Base-by-base conservation (phyloP, 2,329 filamentous ascomycete genomes). In the Colletotrichum musicola region DNA sequence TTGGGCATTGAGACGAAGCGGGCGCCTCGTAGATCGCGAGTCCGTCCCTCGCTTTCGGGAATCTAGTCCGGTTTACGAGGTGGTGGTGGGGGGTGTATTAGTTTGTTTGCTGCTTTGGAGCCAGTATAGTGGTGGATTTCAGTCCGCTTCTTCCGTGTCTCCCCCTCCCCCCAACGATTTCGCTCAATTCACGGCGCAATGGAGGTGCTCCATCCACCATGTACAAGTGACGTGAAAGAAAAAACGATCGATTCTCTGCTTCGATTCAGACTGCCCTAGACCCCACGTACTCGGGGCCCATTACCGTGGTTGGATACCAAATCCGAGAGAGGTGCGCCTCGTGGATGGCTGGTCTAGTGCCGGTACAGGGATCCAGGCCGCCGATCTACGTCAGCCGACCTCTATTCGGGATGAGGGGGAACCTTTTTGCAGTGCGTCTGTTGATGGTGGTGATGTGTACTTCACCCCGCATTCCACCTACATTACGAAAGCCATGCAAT, bases 341-440 rank as follows among this genome's bases (percentile, higher is more conserved):
- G 50, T 68, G 65, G 30, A 56, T 61, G 62, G 56, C 30, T 50
- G 42, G 13, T 16, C 42, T 58, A 61, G 62, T 68, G 49, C 62
- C 62, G 62, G 55, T 56, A 47, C 65, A 60, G 30, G 65, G 65
- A 65, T 68, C 62, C 44, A 50, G 65, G 62, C 42, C 49, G 55
- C 40, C 27, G 62, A 61, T 68, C 50, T n/a, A 40, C 62, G 44
- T 68, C 65, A 68, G 62, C 50, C 62, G 65, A 68, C 65, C 65
- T 56, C 20, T 14, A 55, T 65, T 46, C 16, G 50, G 30, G 55
- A 51, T 46, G 55, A 44, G 44, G 62, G 22, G 20, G 49, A 10
- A 35, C 30, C 61, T 38, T 58, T 40, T 27, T 13, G 13, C 6
- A 7, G 20, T 56, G 27, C 14, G 25, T 16, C 44, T 20, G 18